A percentile compares a stretch with the other conserved stretches of the same genome.
phyloP scores from a whole-genome alignment of 2,329 filamentous ascomycete genomes.

The Fusarium concolor region DNA sequence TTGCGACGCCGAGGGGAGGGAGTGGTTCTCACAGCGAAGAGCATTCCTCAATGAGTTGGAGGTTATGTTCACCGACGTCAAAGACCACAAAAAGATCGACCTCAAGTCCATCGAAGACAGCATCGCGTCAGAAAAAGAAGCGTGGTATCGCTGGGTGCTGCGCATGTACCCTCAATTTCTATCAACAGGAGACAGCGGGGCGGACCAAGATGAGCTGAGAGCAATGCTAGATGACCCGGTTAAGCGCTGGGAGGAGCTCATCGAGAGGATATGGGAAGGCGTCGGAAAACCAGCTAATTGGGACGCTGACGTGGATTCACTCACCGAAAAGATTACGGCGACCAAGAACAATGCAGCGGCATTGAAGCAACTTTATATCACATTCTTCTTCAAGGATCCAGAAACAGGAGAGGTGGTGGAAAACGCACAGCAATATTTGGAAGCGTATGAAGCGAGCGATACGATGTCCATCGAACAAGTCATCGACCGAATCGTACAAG shows the following conservation, averaged over 20 bases:
- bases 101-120: constrained; percentile 61
- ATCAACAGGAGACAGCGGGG: constrained; percentile 47
- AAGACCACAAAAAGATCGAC: constrained; percentile 55
- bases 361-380: constrained; percentile 55
- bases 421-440: constrained; percentile 55
- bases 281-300: constrained; percentile 51
- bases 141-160: constrained; percentile 63
- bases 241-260: constrained; percentile 52
- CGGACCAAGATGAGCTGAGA: constrained; percentile 50
- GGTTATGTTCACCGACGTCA: constrained; percentile 61
- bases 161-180: constrained; percentile 55
- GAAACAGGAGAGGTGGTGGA: constrained; percentile 50
- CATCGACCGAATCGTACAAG: constrained; percentile 50
- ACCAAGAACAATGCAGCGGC: constrained; percentile 48
- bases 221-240: constrained; percentile 54
- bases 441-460: constrained; percentile 49
- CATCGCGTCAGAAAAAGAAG: constrained; percentile 63
- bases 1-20: constrained; percentile 50
- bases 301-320: constrained; percentile 49
- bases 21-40: constrained; percentile 65
- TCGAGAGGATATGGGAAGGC: constrained; percentile 52
- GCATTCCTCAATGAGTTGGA: constrained; percentile 64
- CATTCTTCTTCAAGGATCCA: constrained; percentile 56
- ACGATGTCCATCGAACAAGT: constrained; percentile 50
- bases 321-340: constrained; percentile 50